These are phyloP conservation scores for Elongisporangium anandrum DNA, from an alignment of 352 stramenopile genomes.

Conservation along the genomic window DNA sequence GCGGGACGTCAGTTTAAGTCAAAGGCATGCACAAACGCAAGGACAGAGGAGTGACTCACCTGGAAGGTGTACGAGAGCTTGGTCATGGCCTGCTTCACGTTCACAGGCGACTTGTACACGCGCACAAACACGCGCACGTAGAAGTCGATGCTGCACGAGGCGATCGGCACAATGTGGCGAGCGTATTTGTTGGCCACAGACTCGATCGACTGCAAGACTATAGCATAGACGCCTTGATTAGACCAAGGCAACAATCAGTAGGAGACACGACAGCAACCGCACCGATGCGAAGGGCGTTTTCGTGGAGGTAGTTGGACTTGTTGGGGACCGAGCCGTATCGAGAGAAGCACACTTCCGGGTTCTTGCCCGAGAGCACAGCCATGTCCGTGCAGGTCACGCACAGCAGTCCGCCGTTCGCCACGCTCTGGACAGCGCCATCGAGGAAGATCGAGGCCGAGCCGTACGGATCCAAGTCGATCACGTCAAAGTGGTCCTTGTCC, in stretches of 20 bases:
- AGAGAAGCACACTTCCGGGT: constrained; percentile 87
- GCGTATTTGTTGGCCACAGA: constrained; percentile 94
- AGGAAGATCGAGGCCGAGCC: constrained; percentile 98
- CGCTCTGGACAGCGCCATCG: constrained; percentile 95
- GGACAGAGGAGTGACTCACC: constrained; percentile 6
- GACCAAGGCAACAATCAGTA: no score
- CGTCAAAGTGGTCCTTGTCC: constrained; percentile 94
- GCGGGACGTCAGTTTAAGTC: neutral
- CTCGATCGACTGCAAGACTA: constrained; percentile 96
- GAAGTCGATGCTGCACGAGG: constrained; percentile 99
- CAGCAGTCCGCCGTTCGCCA: constrained; percentile 95
- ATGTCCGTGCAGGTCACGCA: constrained; percentile 99
- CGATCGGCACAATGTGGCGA: constrained; percentile 95
- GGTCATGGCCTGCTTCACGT: constrained; percentile 92
- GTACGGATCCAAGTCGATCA: constrained; percentile 99
- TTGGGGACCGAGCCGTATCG: constrained; percentile 81
- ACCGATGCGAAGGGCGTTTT: constrained; percentile 86
- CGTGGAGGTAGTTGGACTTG: constrained; percentile 87
- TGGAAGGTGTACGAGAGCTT: constrained; percentile 88
- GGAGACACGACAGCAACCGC: constrained; percentile 3
- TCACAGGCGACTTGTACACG: constrained; percentile 95
- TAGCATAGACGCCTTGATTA: constrained; percentile 5
- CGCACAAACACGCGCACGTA: constrained; percentile 99
- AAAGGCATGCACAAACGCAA: neutral
- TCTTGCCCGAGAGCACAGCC: constrained; percentile 88